Conservation (phyloP, 257 asterid species). For the Scutellaria galericulata region DNA sequence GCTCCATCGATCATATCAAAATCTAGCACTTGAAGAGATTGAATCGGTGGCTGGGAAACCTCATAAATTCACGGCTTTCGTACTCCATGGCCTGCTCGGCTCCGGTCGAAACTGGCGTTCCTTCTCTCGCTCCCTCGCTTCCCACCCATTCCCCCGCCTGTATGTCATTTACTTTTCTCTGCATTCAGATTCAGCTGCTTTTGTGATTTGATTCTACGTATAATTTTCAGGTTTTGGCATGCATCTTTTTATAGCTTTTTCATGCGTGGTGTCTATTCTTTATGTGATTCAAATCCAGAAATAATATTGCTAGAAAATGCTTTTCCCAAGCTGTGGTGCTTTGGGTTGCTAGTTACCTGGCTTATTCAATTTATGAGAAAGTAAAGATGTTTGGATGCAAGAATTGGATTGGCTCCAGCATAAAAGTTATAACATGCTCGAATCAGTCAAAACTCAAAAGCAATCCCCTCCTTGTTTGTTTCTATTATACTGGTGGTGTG, state of each 20-base stretch:
- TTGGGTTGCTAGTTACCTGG: no score
- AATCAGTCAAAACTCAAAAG: neutral
- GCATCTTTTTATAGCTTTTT: neutral
- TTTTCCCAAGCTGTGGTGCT: no score
- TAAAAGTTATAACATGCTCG: neutral
- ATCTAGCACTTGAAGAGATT: slow-evolving; percentile 83
- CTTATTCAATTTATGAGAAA: no score
- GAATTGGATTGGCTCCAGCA: slow-evolving; percentile 21
- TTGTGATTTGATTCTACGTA: no score
- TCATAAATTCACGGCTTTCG: slow-evolving; percentile 68
- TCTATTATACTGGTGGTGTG: no score
- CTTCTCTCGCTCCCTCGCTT: slow-evolving; percentile 73
- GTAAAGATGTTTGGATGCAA: neutral
- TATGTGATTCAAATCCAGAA: no score
- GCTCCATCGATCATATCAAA: slow-evolving; percentile 52
- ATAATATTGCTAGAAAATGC: no score
- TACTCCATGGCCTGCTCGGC: slow-evolving; percentile 91
- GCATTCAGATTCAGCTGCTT: no score
- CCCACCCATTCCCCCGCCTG: slow-evolving; percentile 63
- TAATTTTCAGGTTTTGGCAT: no score
- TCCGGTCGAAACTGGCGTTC: slow-evolving; percentile 97
- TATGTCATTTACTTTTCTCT: slow-evolving; percentile 34
- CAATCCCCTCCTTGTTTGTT: neutral
- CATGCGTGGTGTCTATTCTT: neutral
- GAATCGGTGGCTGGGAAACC: slow-evolving; percentile 56